A percentile compares a stretch with the other conserved stretches of the same genome.
Conservation (phyloP, 2,329 filamentous ascomycete genomes). For the Aurifilum marmelostoma region DNA sequence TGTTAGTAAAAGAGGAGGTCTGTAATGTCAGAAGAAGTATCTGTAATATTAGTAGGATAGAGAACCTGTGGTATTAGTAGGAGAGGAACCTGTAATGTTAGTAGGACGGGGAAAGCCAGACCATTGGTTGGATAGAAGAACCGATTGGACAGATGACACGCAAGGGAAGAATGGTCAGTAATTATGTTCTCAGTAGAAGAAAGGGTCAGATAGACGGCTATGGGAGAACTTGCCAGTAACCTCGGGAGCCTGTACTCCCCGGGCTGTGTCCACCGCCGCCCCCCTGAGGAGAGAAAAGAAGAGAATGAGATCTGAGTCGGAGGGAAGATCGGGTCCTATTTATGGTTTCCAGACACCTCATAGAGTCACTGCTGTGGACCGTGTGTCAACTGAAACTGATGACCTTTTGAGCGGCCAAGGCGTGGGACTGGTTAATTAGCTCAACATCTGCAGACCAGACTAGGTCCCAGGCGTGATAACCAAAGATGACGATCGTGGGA, state of each 20-base stretch:
- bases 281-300: not conserved
- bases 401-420: not conserved
- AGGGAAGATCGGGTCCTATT: not conserved
- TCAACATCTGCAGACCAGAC: not conserved
- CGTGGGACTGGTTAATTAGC: not conserved
- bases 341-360: not conserved
- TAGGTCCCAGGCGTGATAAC: not conserved
- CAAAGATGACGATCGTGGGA: not conserved
- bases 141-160: not conserved
- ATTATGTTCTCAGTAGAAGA: too few species aligned
- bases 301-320: not conserved
- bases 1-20: too few species aligned
- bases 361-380: not conserved
- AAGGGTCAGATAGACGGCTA: not conserved
- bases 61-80: not conserved
- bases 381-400: not conserved
- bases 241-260: not conserved
- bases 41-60: too few species aligned
- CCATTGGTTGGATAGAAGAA: not conserved
- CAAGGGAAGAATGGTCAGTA: not conserved
- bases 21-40: too few species aligned
- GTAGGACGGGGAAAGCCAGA: too few species aligned
- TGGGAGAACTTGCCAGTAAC: not conserved
- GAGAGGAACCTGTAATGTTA: too few species aligned
- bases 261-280: not conserved